A percentile compares a stretch with the other conserved stretches of the same genome.
These are phyloP conservation scores for Ascobolus immersus DNA, from an alignment of 495 filamentous ascomycete genomes.

Conservation along the genomic window DNA sequence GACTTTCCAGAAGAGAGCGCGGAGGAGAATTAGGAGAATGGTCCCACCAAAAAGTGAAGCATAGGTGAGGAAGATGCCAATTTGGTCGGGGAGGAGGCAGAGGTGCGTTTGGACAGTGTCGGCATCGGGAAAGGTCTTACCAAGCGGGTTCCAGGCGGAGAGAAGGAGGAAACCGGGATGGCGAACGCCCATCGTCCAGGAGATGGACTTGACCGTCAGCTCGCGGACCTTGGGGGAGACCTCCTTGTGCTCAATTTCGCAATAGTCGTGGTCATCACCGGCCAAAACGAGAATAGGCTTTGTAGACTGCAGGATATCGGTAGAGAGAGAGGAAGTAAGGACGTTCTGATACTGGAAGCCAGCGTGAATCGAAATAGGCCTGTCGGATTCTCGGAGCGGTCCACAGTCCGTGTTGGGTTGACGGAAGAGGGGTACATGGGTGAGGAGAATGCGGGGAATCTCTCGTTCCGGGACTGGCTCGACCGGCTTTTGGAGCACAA, in stretches of 20 bases:
- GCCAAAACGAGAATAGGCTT: constrained; percentile 64
- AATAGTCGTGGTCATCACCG: constrained; percentile 97
- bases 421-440: constrained; percentile 76
- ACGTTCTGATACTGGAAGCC: constrained; percentile 98
- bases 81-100: constrained; percentile 72
- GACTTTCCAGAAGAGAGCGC: too few species aligned
- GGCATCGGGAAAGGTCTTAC: constrained; percentile 14
- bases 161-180: constrained; percentile 69
- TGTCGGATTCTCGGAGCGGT: constrained; percentile 45
- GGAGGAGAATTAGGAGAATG: too few species aligned
- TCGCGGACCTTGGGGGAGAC: constrained; percentile 42
- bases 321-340: constrained; percentile 44
- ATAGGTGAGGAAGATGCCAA: constrained; percentile 61
- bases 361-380: constrained; percentile 31
- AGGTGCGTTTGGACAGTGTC: constrained; percentile 64
- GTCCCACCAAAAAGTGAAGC: constrained; percentile 30
- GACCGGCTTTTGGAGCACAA: too few species aligned
- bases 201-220: constrained; percentile 81
- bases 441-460: constrained; percentile 69
- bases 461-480: too few species aligned
- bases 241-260: constrained; percentile 54
- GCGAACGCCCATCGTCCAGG: constrained; percentile 90
- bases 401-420: constrained; percentile 63
- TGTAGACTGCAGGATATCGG: constrained; percentile 40
- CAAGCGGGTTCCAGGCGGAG: constrained; percentile 76